These are phyloP conservation scores for Tetracladium marchalianum DNA, from an alignment of 495 filamentous ascomycete species.

Conservation along the genomic window DNA sequence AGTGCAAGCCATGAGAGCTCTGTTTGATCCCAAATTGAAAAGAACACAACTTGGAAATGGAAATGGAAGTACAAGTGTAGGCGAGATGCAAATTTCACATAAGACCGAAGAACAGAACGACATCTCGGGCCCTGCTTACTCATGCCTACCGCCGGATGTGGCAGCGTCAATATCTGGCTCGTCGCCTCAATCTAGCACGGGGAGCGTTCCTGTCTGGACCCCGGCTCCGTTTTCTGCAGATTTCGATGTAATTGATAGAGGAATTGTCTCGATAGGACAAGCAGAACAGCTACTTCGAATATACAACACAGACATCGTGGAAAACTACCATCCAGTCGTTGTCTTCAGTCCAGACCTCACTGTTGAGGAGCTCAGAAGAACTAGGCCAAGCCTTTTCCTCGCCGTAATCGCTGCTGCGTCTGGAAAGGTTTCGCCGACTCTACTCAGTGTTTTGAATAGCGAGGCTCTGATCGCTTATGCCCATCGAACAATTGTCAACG, in stretches of 20 bases:
- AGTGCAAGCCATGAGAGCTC: constrained; percentile 11
- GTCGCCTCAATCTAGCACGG: not conserved
- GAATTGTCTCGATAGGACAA: constrained; percentile 33
- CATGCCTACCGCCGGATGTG: no score
- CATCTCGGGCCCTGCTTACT: no score
- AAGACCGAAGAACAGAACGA: no score
- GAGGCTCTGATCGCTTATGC: constrained; percentile 39
- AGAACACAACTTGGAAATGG: no score
- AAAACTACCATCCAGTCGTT: constrained; percentile 31
- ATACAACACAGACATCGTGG: constrained; percentile 32
- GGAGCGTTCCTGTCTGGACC: not conserved
- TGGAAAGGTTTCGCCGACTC: constrained; percentile 27
- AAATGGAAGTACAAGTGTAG: no score
- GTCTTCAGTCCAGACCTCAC: constrained; percentile 28
- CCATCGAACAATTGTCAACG: constrained; percentile 35
- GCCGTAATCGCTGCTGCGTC: constrained; percentile 39
- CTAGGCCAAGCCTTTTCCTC: constrained; percentile 40
- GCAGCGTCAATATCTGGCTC: no score
- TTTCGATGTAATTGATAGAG: constrained; percentile 32
- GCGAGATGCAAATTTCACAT: no score
- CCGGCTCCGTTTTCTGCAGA: constrained; percentile 17
- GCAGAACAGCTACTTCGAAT: constrained; percentile 34
- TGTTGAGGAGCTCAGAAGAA: constrained; percentile 29
- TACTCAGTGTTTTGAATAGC: constrained; percentile 35
- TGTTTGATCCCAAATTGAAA: constrained; percentile 4